phyloP scores from a whole-genome alignment of 2,329 filamentous ascomycete genomes.

The Aureobasidium sp. region DNA sequence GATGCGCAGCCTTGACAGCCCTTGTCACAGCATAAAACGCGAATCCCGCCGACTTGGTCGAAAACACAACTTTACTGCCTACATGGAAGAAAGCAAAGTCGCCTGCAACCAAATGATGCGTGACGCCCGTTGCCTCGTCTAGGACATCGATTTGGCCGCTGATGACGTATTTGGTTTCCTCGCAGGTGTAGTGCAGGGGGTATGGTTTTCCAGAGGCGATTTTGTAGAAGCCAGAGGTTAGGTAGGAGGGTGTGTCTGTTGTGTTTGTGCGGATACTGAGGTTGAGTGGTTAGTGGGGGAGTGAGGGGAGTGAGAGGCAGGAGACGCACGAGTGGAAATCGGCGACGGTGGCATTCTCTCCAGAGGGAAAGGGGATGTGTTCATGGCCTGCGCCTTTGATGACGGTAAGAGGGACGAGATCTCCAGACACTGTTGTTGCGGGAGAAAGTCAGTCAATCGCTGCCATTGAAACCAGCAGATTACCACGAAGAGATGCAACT shows the following conservation, averaged over 20 bases:
- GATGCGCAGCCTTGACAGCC: slow-evolving; percentile 17
- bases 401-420: slow-evolving; percentile 19
- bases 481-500: not conserved
- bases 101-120: slow-evolving; percentile 18
- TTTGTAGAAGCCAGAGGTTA: slow-evolving; percentile 20
- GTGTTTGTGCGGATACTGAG: slow-evolving; percentile 17
- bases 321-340: slow-evolving; percentile 17
- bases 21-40: slow-evolving; percentile 20
- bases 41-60: slow-evolving; percentile 17
- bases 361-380: slow-evolving; percentile 17
- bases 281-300: too few relatives aligned
- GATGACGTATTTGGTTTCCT: slow-evolving; percentile 20
- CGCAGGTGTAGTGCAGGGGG: slow-evolving; percentile 16
- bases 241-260: slow-evolving; percentile 14
- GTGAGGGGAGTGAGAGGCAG: too few relatives aligned
- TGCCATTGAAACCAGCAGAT: too few relatives aligned
- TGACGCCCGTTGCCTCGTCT: slow-evolving; percentile 19
- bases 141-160: slow-evolving; percentile 20
- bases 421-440: not conserved
- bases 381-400: slow-evolving; percentile 19
- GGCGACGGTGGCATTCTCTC: slow-evolving; percentile 18
- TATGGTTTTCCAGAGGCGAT: slow-evolving; percentile 17
- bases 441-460: not conserved
- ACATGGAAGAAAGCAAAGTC: slow-evolving; percentile 21
- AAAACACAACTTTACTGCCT: slow-evolving; percentile 19